Evolutionary conservation across 768 basidiomycete genomes (phyloP), one percentile per base, ranked within the genome.

Genomic region (Amanita jacksonii): DNA sequence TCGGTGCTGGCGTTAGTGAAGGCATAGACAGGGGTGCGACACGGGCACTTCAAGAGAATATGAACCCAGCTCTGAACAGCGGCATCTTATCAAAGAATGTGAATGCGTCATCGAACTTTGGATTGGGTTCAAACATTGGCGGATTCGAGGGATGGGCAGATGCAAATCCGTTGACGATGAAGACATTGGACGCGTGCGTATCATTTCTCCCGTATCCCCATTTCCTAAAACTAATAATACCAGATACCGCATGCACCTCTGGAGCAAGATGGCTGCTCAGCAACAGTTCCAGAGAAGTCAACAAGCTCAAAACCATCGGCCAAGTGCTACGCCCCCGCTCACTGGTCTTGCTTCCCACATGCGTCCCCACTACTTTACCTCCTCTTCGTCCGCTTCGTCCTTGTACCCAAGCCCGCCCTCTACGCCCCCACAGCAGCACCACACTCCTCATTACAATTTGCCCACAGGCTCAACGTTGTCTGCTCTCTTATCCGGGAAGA

Each of bases 201-300:
- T 18, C 49, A 23, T 48, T 33, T 50, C 37, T 43, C 34, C 33
- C 37, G 18, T 41, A 31, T 49, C 16, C 36, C 31, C 43, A 23
- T 12, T 32, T 43, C n/a, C n/a, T n/a, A n/a, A n/a, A 33, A 22
- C 45, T 43, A 31, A 48, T 37, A 41, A 24, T 52, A 43, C 37
- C 49, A 77, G 76, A 8, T 83, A 83, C 57, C 76, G 91, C 32
- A 91, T 91, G 85, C 91, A 94, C 49, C 69, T 96, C 0, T 94
- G 91, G 92, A 77, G 81, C 25, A 77, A 84, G 64, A 86, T 94
- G 79, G 89, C 89, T 0, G 72, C 78, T 24, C 88, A 89, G 52
- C 83, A 76, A 18, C 65, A 65, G 32, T 43, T 57, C 50, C 47
- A 60, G 49, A 58, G 66, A 43, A 58, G 69, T n/a, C 62, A 62